Conservation (phyloP, 2,329 filamentous ascomycete genomes). For the Macrophomina pseudophaseolina region DNA sequence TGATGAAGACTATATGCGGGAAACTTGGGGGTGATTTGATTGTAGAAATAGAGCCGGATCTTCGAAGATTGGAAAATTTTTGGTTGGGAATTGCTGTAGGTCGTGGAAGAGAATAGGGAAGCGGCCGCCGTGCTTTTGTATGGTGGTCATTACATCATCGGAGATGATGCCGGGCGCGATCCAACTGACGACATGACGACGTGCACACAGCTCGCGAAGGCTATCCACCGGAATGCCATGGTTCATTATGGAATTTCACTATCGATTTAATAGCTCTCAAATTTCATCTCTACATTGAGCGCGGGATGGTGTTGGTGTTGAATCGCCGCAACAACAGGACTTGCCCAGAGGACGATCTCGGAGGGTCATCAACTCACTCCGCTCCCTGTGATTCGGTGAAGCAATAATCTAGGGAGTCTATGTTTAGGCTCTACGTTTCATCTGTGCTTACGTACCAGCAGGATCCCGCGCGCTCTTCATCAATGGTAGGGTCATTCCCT, state of each 20-base stretch:
- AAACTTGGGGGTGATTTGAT: background rate
- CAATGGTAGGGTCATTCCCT: no score
- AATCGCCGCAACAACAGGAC: background rate
- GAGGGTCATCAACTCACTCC: background rate
- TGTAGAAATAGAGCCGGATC: background rate
- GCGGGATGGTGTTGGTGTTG: background rate
- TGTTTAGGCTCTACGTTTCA: background rate
- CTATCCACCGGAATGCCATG: background rate
- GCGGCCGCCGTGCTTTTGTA: background rate
- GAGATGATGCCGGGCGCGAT: background rate
- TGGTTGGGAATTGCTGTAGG: background rate
- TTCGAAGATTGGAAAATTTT: background rate
- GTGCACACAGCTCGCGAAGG: background rate
- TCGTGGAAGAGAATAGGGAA: background rate
- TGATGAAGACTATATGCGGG: background rate
- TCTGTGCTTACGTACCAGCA: background rate
- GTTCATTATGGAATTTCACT: background rate
- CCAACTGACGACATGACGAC: constrained; percentile 12
- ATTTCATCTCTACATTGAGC: background rate
- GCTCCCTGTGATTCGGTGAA: background rate
- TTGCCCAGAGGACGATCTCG: background rate
- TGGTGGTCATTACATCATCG: constrained; percentile 16
- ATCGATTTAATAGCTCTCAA: no score
- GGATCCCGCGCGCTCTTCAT: background rate
- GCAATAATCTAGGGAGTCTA: background rate